Evolutionary conservation across 225 moss, liverwort and hornwort genomes (phyloP).

Genomic region (Rhytidiadelphus loreus): DNA sequence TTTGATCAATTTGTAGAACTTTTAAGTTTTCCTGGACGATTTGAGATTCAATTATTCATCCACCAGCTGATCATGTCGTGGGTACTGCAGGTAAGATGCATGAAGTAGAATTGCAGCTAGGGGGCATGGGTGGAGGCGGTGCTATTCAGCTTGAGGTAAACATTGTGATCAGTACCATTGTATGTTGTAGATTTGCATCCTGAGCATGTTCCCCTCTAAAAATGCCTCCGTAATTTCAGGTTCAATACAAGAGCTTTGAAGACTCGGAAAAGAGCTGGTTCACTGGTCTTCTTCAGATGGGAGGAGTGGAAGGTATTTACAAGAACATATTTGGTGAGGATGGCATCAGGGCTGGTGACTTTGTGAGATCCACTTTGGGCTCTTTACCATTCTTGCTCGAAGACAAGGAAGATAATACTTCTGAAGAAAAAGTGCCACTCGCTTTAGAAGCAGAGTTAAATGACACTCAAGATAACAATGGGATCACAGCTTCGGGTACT

Average conservation of each 20-base stretch:
- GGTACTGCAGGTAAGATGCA: slow-evolving; percentile 43
- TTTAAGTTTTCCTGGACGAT: not conserved
- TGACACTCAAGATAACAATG: not conserved
- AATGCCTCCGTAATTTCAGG: slow-evolving; percentile 21
- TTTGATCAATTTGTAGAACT: not conserved
- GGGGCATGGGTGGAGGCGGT: slow-evolving; percentile 81
- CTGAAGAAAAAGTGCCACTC: not conserved
- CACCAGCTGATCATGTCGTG: not conserved
- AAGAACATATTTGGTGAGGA: slow-evolving; percentile 44
- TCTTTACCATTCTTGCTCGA: slow-evolving; percentile 19
- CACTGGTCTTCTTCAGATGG: slow-evolving; percentile 32
- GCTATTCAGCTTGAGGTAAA: slow-evolving; percentile 56
- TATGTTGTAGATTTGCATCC: not conserved
- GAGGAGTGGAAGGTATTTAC: slow-evolving; percentile 34
- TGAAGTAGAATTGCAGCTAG: slow-evolving; percentile 50
- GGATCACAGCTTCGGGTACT: not conserved
- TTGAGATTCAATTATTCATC: not conserved
- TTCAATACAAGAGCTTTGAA: slow-evolving; percentile 59
- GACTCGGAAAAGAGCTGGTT: slow-evolving; percentile 52
- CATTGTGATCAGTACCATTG: not conserved
- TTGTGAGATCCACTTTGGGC: slow-evolving; percentile 40
- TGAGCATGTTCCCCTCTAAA: not conserved
- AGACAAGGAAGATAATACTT: not conserved
- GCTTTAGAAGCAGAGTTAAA: not conserved
- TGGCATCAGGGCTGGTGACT: slow-evolving; percentile 49